A percentile compares a stretch with the other conserved stretches of the same genome.
These are phyloP conservation scores for Lumnitzera littorea DNA, from an alignment of 345 rosid species.

Conservation along the genomic window DNA sequence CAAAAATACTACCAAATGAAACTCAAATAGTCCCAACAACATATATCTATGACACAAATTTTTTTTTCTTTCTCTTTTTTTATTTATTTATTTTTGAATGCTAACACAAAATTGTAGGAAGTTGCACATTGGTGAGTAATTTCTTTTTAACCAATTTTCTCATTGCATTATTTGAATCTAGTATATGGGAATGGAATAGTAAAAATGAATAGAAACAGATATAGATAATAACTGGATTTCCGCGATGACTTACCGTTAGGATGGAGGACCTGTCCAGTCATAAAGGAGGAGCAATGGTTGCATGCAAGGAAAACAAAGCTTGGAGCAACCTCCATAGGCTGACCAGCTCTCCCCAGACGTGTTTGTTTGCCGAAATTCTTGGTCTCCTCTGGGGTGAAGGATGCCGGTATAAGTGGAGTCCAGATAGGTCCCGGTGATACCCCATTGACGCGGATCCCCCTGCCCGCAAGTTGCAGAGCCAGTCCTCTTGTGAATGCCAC, in stretches of 20 bases:
- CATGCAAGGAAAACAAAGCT: slow-evolving; percentile 67
- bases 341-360: slow-evolving; percentile 70
- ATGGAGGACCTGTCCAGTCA: slow-evolving; percentile 70
- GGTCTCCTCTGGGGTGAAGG: slow-evolving; percentile 42
- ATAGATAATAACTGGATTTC: neutral
- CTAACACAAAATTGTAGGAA: no score
- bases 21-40: no score
- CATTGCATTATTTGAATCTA: no score
- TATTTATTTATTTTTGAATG: no score
- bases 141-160: no score
- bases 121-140: no score
- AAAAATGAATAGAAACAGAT: no score
- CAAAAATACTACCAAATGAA: no score
- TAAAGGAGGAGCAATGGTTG: slow-evolving; percentile 74
- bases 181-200: no score
- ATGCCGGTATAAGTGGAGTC: slow-evolving; percentile 40
- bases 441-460: slow-evolving; percentile 34
- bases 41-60: no score
- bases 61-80: no score
- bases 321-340: slow-evolving; percentile 71
- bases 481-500: slow-evolving; percentile 34
- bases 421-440: slow-evolving; percentile 37
- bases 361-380: slow-evolving; percentile 40
- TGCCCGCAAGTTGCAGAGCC: slow-evolving; percentile 28
- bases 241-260: slow-evolving; percentile 43